These are phyloP conservation scores for Dioscorea cayenensis DNA, from an alignment of 116 monocot species.

Conservation along the genomic window DNA sequence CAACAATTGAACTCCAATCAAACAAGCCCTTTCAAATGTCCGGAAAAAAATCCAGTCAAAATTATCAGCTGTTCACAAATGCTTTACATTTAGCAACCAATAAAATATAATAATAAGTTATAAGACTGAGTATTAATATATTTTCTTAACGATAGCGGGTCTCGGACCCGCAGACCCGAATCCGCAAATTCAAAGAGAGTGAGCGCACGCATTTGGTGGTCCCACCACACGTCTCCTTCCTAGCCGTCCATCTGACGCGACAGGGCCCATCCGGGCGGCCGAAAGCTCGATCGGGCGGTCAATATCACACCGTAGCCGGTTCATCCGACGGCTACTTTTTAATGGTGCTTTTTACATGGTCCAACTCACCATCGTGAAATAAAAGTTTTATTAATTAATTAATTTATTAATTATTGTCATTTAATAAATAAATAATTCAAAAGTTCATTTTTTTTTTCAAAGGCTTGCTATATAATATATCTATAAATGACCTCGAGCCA, in stretches of 20 bases:
- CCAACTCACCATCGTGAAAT: not conserved
- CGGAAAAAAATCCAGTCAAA: no score
- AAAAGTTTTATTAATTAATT: no score
- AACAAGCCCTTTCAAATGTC: no score
- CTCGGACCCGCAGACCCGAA: not conserved
- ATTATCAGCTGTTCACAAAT: no score
- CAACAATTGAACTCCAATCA: no score
- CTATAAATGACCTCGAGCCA: no score
- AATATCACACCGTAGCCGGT: not conserved
- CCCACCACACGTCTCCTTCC: slow-evolving; percentile 4
- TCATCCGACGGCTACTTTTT: not conserved
- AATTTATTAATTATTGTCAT: no score
- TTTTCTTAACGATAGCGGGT: not conserved
- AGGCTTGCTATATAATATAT: no score
- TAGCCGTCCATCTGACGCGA: not conserved
- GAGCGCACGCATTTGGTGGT: not conserved
- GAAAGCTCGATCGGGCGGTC: slow-evolving; percentile 5
- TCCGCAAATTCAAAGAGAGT: not conserved
- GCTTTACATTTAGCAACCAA: no score
- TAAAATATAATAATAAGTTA: no score
- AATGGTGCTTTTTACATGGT: not conserved
- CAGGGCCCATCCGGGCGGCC: slow-evolving; percentile 1
- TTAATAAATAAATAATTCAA: no score
- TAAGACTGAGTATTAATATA: not conserved
- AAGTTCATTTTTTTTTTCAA: no score